Percentiles rank a stretch among this genome's conserved stretches.
phyloP scores from a whole-genome alignment of 2,329 filamentous ascomycete genomes.

The Rutstroemia sp. region DNA sequence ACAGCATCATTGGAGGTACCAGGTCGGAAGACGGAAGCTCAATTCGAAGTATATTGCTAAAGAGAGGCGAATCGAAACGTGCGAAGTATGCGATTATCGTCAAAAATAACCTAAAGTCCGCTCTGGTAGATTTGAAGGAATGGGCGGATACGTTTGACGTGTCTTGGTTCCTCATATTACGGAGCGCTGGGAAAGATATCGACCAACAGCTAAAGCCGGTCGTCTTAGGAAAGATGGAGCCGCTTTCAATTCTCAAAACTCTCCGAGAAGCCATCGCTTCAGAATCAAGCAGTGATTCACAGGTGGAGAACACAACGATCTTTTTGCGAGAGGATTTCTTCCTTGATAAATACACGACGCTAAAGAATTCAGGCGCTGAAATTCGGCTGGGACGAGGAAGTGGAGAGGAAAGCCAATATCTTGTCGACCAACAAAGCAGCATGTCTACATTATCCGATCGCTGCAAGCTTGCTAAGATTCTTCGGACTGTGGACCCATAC shows the following conservation, averaged over 20 bases:
- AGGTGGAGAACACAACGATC: neutral
- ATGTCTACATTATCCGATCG: neutral
- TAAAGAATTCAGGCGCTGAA: neutral
- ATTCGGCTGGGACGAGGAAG: neutral
- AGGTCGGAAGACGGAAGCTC: neutral
- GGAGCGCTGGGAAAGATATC: neutral
- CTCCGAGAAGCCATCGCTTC: neutral
- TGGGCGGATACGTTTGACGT: slow-evolving; percentile 22
- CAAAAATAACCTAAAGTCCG: slow-evolving; percentile 11
- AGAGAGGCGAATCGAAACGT: slow-evolving; percentile 2
- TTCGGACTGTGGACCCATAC: slow-evolving; percentile 11
- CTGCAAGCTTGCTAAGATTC: neutral
- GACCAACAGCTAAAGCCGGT: neutral
- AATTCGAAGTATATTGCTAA: neutral
- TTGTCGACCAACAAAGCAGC: neutral
- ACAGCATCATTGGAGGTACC: neutral
- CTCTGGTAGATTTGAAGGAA: slow-evolving; percentile 18
- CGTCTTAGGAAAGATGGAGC: neutral
- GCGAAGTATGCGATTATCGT: slow-evolving; percentile 11
- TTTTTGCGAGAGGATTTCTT: neutral
- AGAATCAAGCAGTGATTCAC: neutral
- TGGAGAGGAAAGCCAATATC: neutral
- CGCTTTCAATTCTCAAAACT: neutral
- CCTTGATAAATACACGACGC: neutral
- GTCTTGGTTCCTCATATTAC: slow-evolving; percentile 19